Conservation (phyloP, 495 filamentous ascomycete genomes). For the Aspergillus cavernicola region DNA sequence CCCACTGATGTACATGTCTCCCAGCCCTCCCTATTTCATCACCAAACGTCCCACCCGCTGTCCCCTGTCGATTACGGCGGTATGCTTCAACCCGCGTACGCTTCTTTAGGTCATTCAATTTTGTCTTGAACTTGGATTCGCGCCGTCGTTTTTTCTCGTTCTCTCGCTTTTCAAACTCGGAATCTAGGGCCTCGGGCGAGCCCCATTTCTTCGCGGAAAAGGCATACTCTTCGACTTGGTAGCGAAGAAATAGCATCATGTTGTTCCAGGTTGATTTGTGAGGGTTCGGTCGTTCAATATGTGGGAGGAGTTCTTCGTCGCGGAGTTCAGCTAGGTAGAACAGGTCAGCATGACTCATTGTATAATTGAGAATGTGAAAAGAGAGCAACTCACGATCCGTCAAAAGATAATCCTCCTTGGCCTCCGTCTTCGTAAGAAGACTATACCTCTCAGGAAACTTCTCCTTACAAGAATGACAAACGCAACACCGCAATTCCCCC, state of each 20-base stretch:
- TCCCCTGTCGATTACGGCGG: slow-evolving; percentile 57
- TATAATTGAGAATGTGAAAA: background rate
- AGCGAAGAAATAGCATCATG: slow-evolving; percentile 96
- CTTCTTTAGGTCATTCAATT: slow-evolving; percentile 86
- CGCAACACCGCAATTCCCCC: slow-evolving; percentile 65
- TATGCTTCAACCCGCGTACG: slow-evolving; percentile 90
- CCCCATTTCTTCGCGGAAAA: slow-evolving; percentile 84
- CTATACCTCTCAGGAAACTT: slow-evolving; percentile 87
- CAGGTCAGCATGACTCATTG: background rate
- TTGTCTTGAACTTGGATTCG: slow-evolving; percentile 86
- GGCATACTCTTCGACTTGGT: slow-evolving; percentile 90
- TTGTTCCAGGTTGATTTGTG: slow-evolving; percentile 95
- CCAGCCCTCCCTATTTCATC: slow-evolving; percentile 62
- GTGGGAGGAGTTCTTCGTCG: slow-evolving; percentile 81
- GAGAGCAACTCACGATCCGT: slow-evolving; percentile 72
- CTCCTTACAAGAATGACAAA: slow-evolving; percentile 81
- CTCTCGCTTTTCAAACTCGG: slow-evolving; percentile 80
- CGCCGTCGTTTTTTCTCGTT: slow-evolving; percentile 80
- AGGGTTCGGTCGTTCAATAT: slow-evolving; percentile 85
- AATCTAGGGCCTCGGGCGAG: slow-evolving; percentile 75
- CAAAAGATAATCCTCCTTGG: slow-evolving; percentile 87
- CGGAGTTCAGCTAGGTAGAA: slow-evolving; percentile 64
- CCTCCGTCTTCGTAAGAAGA: slow-evolving; percentile 94
- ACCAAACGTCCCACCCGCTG: slow-evolving; percentile 64
- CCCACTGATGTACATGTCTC: slow-evolving; percentile 94